These are phyloP conservation scores for Wickerhamomyces ciferrii DNA, from an alignment of 805 yeast genomes.

Conservation along the genomic window DNA sequence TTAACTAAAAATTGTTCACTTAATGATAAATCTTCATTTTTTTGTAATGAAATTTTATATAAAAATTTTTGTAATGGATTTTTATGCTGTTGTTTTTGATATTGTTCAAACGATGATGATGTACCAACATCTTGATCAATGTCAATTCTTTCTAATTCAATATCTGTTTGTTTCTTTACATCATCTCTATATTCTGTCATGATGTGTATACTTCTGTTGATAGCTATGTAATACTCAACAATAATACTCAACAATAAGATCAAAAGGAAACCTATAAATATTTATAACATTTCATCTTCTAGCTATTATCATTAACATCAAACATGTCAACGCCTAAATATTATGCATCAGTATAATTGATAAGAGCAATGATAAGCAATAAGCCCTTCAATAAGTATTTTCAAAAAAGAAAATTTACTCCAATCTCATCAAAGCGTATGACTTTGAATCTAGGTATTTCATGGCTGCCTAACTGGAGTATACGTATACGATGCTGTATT, in stretches of 20 bases:
- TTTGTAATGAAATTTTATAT: conserved; percentile 4
- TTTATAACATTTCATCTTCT: too few species aligned
- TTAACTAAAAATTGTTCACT: conserved; percentile 66
- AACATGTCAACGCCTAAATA: too few species aligned
- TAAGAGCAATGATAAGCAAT: neutral
- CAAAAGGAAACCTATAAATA: too few species aligned
- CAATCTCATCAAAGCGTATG: too few species aligned
- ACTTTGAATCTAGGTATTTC: too few species aligned
- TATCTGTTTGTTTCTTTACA: neutral
- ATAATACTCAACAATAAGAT: too few species aligned
- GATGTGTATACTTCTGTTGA: neutral
- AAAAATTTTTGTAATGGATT: neutral
- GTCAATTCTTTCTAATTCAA: neutral
- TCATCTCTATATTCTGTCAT: neutral
- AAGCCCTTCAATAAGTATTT: too few species aligned
- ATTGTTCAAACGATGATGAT: neutral
- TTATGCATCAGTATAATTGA: neutral
- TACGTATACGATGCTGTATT: too few species aligned
- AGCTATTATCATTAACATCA: neutral
- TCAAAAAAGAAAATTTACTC: too few species aligned
- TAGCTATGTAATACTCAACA: too few species aligned
- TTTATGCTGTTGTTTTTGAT: neutral
- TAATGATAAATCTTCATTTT: conserved; percentile 32
- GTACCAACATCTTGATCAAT: neutral
- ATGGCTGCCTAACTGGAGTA: too few species aligned